Percentiles rank a stretch among this genome's conserved stretches.
phyloP scores from a whole-genome alignment of 352 stramenopile genomes.

The Globisporangium irregulare region DNA sequence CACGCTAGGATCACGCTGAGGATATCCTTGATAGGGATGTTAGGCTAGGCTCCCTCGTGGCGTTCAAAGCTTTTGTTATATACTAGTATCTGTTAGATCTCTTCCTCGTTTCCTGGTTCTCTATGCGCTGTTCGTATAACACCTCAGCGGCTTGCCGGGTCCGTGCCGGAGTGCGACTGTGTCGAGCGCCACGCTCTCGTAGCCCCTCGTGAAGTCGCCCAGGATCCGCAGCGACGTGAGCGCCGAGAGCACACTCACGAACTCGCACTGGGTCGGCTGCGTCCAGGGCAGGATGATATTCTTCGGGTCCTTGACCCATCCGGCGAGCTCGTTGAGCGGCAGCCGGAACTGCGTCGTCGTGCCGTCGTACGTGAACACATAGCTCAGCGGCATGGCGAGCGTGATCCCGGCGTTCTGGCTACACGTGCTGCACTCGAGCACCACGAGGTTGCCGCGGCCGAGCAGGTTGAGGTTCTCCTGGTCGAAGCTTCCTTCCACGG shows the following conservation, averaged over 20 bases:
- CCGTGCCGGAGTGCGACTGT: slow-evolving; percentile 70
- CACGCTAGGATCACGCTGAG: background rate
- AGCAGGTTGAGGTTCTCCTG: slow-evolving; percentile 70
- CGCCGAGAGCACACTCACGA: slow-evolving; percentile 85
- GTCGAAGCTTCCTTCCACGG: slow-evolving; percentile 87
- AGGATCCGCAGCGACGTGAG: slow-evolving; percentile 85
- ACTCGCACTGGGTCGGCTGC: slow-evolving; percentile 74
- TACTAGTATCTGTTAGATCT: background rate
- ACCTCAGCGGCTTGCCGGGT: slow-evolving; percentile 35
- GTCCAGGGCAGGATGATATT: slow-evolving; percentile 83
- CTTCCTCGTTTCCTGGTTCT: background rate
- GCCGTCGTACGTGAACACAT: slow-evolving; percentile 79
- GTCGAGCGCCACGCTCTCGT: slow-evolving; percentile 90
- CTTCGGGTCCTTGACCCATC: slow-evolving; percentile 90
- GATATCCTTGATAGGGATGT: background rate
- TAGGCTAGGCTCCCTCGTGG: background rate
- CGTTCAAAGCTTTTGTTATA: slow-evolving; percentile 8
- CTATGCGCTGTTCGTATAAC: slow-evolving; percentile 40
- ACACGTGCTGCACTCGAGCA: slow-evolving; percentile 87
- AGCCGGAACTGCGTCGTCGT: slow-evolving; percentile 79
- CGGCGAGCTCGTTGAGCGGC: slow-evolving; percentile 71
- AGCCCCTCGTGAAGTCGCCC: slow-evolving; percentile 88
- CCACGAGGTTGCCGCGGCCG: slow-evolving; percentile 62
- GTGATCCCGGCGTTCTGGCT: slow-evolving; percentile 75
- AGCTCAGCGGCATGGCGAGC: slow-evolving; percentile 80